Evolutionary conservation across 108 stramenopile species (phyloP), one percentile per base, ranked within the genome.

Genomic region (Stephanodiscus triporus): DNA sequence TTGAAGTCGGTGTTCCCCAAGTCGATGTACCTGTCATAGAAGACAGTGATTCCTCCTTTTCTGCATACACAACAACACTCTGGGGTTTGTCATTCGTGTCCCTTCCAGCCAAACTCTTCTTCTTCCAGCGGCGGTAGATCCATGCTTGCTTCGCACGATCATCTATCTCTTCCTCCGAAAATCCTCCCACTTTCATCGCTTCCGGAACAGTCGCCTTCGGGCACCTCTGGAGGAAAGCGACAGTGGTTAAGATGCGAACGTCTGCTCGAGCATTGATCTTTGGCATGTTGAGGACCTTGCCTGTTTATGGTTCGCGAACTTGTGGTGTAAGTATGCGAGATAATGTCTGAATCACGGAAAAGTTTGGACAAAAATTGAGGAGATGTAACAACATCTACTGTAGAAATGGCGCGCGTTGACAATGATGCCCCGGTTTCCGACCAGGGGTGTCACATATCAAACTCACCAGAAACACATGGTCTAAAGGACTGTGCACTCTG

Each of bases 201-300:
- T 49, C n/a, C 48, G 6, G 48, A 16, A 49, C 48, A 16, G 19
- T 49, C 48, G 19, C 19, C 16, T 16, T 49, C 6, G 48, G 48
- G n/a, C 48, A 49, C 48, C 19, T 49, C 48, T 49, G 16, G 16
- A 19, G 19, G 16, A 49, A 49, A 49, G n/a, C 48, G 48, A 49
- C 48, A 49, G n/a, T 7, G 16, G n/a, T 49, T 2, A 49, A 34
- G 32, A 49, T 6, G 48, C 48, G 48, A 19, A 16, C 19, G 19
- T 49, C 48, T 19, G 16, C 19, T 19, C 19, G 16, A 16, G 48
- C 48, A 53, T 24, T 53, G 19, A 8, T 24, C 51, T 20, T 53
- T 24, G 51, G 51, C 51, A 53, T 53, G 51, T 53, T 53, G 51
- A 10, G 20, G 51, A 53, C 40, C 40, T 40, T 40, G 40, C 40